Evolutionary conservation across 345 rosid genomes (phyloP), one percentile per base, ranked within the genome.

Genomic region (Hypericum perforatum): DNA sequence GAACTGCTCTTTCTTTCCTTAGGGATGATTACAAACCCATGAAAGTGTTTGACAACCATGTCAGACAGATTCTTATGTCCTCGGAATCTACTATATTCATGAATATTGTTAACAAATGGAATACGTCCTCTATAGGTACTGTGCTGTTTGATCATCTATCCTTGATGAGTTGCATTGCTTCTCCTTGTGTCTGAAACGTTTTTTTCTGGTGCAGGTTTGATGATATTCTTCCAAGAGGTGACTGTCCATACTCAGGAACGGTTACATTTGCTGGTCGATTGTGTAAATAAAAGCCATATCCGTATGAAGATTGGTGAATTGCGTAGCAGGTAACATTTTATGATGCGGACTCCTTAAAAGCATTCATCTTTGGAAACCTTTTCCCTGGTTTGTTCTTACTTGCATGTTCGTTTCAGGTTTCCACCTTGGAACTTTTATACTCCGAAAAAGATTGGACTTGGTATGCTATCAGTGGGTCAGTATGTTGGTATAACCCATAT

Each of bases 401-500:
- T 48, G 11, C 38, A 16, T 37, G 13, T 11, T 10, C 13, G 32
- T 62, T 60, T 66, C 82, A 92, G 99, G 59, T 94, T 94, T 73
- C 99, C 97, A 61, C 99, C 99, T 12, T 95, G 89, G 45, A 94
- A 89, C 57, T 94, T 94, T 63, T 94, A 94, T 71, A 89, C 99
- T 6, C 97, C 99, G 5, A 89, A 94, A 68, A 97, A 88, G 77
- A 94, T 88, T 65, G 99, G 99, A 22, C 87, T 94, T 57, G 99
- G 99, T 43, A 94, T 89, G 97, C 52, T 94, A 50, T 94, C 99
- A 39, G 89, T 94, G 99, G 99, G 99, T 61, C 99, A 94, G 64
- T 97, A 94, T 84, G 97, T 94, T 62, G 97, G 99, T 59, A 97
- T 94, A 16, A 94, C 99, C 43, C 99, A 94, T 72, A 89, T 94